Conservation (phyloP, 202 grass and related monocot genomes). For the Setaria italica region DNA sequence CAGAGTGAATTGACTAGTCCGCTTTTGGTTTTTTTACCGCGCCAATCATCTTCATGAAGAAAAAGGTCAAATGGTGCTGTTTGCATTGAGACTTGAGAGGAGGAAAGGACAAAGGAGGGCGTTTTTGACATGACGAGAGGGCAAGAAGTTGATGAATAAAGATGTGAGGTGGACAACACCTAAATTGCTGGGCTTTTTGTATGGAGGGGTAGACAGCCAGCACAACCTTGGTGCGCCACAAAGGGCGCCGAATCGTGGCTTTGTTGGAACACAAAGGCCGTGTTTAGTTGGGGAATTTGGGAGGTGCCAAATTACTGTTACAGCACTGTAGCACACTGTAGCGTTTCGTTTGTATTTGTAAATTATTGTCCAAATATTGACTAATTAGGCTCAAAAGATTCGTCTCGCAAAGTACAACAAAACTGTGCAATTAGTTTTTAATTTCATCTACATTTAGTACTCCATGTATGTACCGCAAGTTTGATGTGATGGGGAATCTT, state of each 20-base stretch:
- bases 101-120: constrained; percentile 25
- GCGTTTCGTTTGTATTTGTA: no score
- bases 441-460: no score
- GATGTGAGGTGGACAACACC: constrained; percentile 49
- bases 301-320: no score
- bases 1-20: constrained; percentile 21
- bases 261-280: constrained; percentile 42
- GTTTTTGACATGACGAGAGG: constrained; percentile 47
- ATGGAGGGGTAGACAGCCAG: constrained; percentile 28
- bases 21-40: constrained; percentile 13
- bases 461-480: no score
- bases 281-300: no score
- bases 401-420: no score
- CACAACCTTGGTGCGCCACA: constrained; percentile 33
- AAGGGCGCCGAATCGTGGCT: constrained; percentile 32
- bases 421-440: no score
- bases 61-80: constrained; percentile 32
- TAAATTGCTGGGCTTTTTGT: constrained; percentile 41
- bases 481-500: no score
- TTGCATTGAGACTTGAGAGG: neutral
- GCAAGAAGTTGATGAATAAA: constrained; percentile 54
- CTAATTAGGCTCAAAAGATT: no score
- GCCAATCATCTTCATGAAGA: constrained; percentile 24
- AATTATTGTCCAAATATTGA: no score
- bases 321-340: no score